Base-by-base conservation (phyloP, 1,284 basidiomycete genomes). In the Ganoderma boninense region DNA sequence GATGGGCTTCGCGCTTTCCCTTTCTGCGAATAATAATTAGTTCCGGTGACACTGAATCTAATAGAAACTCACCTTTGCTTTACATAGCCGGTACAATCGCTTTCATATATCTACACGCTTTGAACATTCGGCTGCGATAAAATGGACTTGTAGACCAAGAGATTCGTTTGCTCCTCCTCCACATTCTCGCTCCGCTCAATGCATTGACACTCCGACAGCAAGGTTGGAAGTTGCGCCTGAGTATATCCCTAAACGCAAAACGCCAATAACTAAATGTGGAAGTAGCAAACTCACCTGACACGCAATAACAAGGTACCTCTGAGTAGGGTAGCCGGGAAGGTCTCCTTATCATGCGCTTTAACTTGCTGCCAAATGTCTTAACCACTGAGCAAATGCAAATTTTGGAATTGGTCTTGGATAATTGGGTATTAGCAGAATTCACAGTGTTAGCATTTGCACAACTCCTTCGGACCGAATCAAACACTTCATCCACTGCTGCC, bases 281-380 rank as follows among this genome's bases (percentile, higher is more conserved):
- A 57, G 14, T 32, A 3, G 6, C 4, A 7, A 26, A 42, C 68
- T 11, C 66, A 73, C 73, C 70, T 23, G 66, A 68, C 54, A 81
- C 1, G 86, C 79, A 78, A 90, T 64, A 83, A 91, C 80, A n/a
- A 83, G 90, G 87, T 83, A 94, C 77, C 88, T 91, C 82, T 80
- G 85, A 68, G 77, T 87, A 72, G 86, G 92, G 92, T 83, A 87
- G 71, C 87, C 74, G 84, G 92, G 80, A 0, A 82, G 75, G 14
- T 76, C 49, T 79, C 71, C 1, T 71, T 67, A 54, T 82, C n/a
- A 79, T 23, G 82, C 80, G 7, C 69, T 5, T 67, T 66, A 16
- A 83, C 73, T 57, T 74, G 68, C 2, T 69, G 40, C 0, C 74
- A 71, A 6, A 82, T 74, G 20, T 78, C 2, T 71, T 49, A 1